Evolutionary conservation across 1,284 basidiomycete species (phyloP).

Genomic region (Rhodotorula sp.): DNA sequence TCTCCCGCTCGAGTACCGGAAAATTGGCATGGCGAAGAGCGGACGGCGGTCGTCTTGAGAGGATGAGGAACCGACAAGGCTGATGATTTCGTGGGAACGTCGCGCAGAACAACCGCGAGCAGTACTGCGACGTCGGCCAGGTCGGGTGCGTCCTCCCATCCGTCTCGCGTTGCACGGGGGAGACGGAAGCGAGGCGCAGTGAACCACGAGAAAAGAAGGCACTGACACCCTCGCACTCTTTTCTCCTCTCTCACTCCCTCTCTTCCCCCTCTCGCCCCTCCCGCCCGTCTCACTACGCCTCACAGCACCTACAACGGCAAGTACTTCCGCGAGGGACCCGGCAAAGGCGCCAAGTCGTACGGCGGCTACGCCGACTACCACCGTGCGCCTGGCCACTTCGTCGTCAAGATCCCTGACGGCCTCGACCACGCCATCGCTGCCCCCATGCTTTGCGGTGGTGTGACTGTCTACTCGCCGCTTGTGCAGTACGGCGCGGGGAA

Average conservation of each 20-base stretch:
- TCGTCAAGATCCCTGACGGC: slow-evolving; percentile 49
- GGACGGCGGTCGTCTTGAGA: no score
- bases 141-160: slow-evolving; percentile 18
- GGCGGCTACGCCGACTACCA: slow-evolving; percentile 54
- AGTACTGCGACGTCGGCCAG: slow-evolving; percentile 50
- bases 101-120: slow-evolving; percentile 45
- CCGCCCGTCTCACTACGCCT: no score
- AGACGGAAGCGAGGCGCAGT: no score
- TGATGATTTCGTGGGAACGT: no score
- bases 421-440: slow-evolving; percentile 49
- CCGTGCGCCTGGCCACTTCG: slow-evolving; percentile 50
- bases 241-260: no score
- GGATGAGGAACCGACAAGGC: no score
- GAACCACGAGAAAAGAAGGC: no score
- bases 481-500: slow-evolving; percentile 53
- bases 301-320: slow-evolving; percentile 46
- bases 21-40: no score
- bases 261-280: no score
- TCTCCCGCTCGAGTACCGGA: no score
- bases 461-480: slow-evolving; percentile 47
- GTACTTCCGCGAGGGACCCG: slow-evolving; percentile 21
- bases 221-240: no score
- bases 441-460: slow-evolving; percentile 49
- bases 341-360: slow-evolving; percentile 47
- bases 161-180: no score